Evolutionary conservation across 176 grass and related monocot species (phyloP).

Genomic region (Aegilops umbellulata): DNA sequence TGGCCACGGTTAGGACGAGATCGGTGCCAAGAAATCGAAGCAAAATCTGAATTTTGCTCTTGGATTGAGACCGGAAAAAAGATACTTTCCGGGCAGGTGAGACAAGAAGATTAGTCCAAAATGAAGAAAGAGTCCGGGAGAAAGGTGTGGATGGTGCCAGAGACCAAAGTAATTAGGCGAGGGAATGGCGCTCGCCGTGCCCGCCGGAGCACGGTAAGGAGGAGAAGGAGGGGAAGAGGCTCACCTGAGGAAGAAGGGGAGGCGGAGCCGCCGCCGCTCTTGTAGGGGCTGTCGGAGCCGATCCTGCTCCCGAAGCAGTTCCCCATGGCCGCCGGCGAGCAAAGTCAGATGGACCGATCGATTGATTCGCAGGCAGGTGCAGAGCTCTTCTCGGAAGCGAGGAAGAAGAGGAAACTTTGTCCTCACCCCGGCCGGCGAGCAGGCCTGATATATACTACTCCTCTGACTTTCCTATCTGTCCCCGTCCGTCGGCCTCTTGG

Average conservation of each 20-base stretch:
- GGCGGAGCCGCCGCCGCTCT: neutral
- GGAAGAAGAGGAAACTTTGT: no score
- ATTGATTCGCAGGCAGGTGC: neutral
- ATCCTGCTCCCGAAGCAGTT: constrained; percentile 53
- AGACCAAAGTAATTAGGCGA: neutral
- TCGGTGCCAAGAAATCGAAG: neutral
- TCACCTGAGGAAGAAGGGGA: constrained; percentile 40
- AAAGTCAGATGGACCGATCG: neutral
- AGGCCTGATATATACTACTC: neutral
- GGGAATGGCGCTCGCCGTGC: neutral
- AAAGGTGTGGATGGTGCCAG: no score
- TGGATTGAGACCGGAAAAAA: neutral
- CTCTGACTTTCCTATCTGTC: neutral
- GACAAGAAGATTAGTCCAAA: neutral
- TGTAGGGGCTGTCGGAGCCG: constrained; percentile 31
- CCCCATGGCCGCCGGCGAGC: constrained; percentile 39
- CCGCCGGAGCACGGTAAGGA: neutral
- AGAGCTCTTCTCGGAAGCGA: no score
- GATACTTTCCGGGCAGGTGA: neutral
- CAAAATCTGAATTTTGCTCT: neutral
- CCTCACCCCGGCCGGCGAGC: neutral
- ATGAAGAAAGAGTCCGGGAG: no score
- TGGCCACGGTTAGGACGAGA: neutral
- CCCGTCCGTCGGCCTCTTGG: neutral
- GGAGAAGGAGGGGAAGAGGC: neutral